These are phyloP conservation scores for Pichia sp. DNA, from an alignment of 1,139 yeast genomes.

Conservation along the genomic window DNA sequence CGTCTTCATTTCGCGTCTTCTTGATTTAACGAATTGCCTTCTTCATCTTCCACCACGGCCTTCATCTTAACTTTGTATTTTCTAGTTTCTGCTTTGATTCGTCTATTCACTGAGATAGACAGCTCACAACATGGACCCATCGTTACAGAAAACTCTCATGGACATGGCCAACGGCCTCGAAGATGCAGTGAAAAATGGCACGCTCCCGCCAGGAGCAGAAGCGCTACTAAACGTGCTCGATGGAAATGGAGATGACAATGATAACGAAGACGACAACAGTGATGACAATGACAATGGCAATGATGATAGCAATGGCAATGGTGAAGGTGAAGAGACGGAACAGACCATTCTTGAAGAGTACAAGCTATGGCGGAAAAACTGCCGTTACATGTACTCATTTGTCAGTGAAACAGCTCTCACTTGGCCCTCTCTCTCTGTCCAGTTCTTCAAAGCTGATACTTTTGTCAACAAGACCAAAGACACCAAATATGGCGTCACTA, in stretches of 20 bases:
- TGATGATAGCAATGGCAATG: background rate
- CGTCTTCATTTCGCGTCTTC: too few species aligned
- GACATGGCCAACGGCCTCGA: background rate
- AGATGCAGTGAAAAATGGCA: constrained; percentile 4
- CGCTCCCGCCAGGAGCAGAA: background rate
- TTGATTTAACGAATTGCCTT: too few species aligned
- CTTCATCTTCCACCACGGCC: too few species aligned
- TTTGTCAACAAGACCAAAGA: constrained; percentile 23
- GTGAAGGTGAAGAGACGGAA: constrained; percentile 25
- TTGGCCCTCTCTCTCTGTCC: constrained; percentile 77
- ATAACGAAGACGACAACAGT: background rate
- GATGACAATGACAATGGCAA: background rate
- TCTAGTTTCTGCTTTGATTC: too few species aligned
- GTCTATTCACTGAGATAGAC: too few species aligned
- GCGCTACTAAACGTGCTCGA: too few species aligned
- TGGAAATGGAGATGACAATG: background rate
- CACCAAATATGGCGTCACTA: constrained; percentile 16
- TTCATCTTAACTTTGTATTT: too few species aligned
- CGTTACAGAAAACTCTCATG: background rate
- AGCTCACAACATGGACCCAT: too few species aligned
- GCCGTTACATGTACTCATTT: constrained; percentile 73
- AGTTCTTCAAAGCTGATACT: constrained; percentile 56
- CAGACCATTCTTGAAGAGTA: constrained; percentile 59
- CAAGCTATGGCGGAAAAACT: constrained; percentile 71
- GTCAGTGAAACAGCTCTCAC: constrained; percentile 71